Evolutionary conservation across 1,139 yeast species (phyloP), one percentile per base, ranked within the genome.

Genomic region (Nakaseomyces kungkrabaensis): DNA sequence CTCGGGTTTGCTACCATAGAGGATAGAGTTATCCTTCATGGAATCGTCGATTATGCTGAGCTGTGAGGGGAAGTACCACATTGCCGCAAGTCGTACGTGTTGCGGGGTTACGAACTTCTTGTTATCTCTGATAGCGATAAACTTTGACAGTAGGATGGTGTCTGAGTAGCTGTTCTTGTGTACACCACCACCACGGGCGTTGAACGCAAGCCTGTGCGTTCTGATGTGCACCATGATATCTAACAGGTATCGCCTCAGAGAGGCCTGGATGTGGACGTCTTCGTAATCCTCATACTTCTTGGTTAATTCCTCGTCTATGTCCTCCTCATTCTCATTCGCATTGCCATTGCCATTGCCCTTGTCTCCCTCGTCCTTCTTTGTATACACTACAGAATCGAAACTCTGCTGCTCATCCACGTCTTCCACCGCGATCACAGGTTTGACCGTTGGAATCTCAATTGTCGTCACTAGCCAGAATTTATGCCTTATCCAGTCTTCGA

Each of bases 151-250:
- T 9, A 50, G 44, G 7, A 59, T 48, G 48, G 65, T 51, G 43
- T 63, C 61, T 6, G 55, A 51, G 13, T 61, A 49, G 4, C 67
- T 55, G 8, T 50, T 51, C 1, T 65, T 57, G 43, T 55, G 56
- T 2, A 59, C 57, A 3, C 69, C 69, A 5, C 68, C 70, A 8
- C 63, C 67, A 48, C 58, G 59, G 11, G 62, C 60, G 40, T 57
- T 61, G 33, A 58, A 56, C 11, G 61, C 50, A 17, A 66, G 52
- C 40, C 68, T 48, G 50, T 66, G 69, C 56, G 62, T 58, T 43
- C 69, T 51, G 22, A 65, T 43, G 48, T 65, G 69, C 5, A 66
- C 58, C 51, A 65, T 57, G 5, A 66, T 53, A 50, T 66, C 69
- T 38, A 64, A 54, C n/a, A 65, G 57, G 51, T 65, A 65, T 37